These are phyloP conservation scores for Colletotrichum sidae DNA, from an alignment of 2,329 filamentous ascomycete species.

Conservation along the genomic window DNA sequence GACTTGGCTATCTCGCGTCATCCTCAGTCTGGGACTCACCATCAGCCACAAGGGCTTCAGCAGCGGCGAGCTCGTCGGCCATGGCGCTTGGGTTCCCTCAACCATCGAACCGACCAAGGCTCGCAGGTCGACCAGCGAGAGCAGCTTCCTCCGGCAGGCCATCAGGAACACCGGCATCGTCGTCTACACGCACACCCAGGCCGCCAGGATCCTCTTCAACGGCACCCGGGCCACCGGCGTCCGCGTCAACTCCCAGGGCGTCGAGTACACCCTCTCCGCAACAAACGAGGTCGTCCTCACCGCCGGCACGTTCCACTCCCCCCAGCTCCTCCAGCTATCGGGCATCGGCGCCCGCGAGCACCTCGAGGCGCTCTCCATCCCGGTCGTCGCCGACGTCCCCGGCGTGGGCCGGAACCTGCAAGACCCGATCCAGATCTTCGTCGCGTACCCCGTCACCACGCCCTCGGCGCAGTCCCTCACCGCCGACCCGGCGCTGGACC, in stretches of 20 bases:
- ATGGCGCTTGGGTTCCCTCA: constrained; percentile 40
- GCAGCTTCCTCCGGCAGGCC: constrained; percentile 48
- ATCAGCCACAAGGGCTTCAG: constrained; percentile 49
- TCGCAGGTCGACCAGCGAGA: constrained; percentile 49
- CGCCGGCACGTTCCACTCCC: constrained; percentile 85
- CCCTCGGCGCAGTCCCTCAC: constrained; percentile 23
- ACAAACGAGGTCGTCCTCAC: constrained; percentile 79
- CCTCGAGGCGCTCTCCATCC: constrained; percentile 51
- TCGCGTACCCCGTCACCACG: constrained; percentile 28
- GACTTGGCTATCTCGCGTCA: constrained; percentile 43
- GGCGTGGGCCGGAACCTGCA: constrained; percentile 88
- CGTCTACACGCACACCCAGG: constrained; percentile 55
- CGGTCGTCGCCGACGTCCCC: constrained; percentile 63
- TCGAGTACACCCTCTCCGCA: constrained; percentile 34
- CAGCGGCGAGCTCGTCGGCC: constrained; percentile 53
- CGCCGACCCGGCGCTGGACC: constrained; percentile 9
- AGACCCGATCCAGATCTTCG: constrained; percentile 72
- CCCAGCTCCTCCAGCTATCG: constrained; percentile 71
- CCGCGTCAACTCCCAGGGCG: constrained; percentile 42
- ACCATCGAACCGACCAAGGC: constrained; percentile 45
- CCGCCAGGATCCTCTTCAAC: constrained; percentile 58
- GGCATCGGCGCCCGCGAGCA: constrained; percentile 58
- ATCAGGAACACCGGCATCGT: constrained; percentile 47
- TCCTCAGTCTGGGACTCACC: constrained; percentile 54
- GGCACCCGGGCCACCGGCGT: constrained; percentile 55